A percentile compares a stretch with the other conserved stretches of the same genome.
Conservation (phyloP, 208 protist genomes). For the Crithidia brevicula region DNA sequence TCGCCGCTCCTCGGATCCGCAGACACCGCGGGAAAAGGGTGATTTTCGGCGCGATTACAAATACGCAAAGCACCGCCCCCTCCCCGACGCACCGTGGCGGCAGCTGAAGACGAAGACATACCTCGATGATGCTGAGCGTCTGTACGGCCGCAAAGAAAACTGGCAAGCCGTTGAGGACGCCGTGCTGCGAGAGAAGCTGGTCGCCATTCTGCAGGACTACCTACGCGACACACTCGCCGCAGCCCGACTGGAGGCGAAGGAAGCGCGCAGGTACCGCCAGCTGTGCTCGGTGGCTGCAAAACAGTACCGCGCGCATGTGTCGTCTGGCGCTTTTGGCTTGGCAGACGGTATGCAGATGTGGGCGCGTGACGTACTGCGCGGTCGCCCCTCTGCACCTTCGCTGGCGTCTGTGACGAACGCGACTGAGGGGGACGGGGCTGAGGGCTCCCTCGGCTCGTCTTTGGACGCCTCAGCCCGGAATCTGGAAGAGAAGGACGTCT, state of each 20-base stretch:
- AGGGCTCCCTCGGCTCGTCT: no score
- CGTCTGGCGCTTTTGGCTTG: slow-evolving; percentile 52
- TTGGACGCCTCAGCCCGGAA: not conserved
- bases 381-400: not conserved
- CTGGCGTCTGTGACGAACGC: not conserved
- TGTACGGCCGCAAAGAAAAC: slow-evolving; percentile 87
- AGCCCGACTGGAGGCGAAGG: slow-evolving; percentile 58
- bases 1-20: slow-evolving; percentile 75
- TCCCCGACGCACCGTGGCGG: slow-evolving; percentile 78
- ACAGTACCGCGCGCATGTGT: slow-evolving; percentile 71
- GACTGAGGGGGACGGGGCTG: not conserved
- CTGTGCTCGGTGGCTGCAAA: slow-evolving; percentile 55
- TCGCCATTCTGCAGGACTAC: slow-evolving; percentile 82
- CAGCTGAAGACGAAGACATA: slow-evolving; percentile 76
- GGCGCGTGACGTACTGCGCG: slow-evolving; percentile 32
- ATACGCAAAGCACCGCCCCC: slow-evolving; percentile 69
- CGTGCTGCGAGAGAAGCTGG: slow-evolving; percentile 73
- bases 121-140: slow-evolving; percentile 89
- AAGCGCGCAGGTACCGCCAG: slow-evolving; percentile 69
- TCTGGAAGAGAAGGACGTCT: not conserved
- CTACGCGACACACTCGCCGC: slow-evolving; percentile 72
- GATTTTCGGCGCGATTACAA: slow-evolving; percentile 84
- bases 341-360: slow-evolving; percentile 51
- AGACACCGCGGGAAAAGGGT: slow-evolving; percentile 65
- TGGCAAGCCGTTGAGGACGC: slow-evolving; percentile 71